phyloP scores from a whole-genome alignment of 805 yeast genomes.

The Dipodascopsis uninucleata region DNA sequence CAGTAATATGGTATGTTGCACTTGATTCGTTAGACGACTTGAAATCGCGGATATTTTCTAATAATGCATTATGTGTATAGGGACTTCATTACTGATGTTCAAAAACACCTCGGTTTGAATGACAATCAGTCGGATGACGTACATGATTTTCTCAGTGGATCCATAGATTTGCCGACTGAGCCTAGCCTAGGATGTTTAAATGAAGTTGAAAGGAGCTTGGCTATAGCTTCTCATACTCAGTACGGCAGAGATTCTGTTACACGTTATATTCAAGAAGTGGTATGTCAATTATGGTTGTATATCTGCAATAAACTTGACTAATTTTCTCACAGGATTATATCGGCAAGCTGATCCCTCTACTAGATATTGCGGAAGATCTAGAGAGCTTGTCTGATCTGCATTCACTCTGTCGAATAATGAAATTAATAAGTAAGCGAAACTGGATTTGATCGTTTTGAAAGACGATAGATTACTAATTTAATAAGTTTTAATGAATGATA shows the following conservation, averaged over 20 bases:
- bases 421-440: slow-evolving; percentile 41
- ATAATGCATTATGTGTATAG: slow-evolving; percentile 50
- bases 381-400: slow-evolving; percentile 57
- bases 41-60: slow-evolving; percentile 52
- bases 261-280: slow-evolving; percentile 49
- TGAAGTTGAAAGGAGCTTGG: slow-evolving; percentile 53
- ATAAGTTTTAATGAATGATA: slow-evolving; percentile 66
- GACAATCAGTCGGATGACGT: slow-evolving; percentile 45
- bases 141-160: slow-evolving; percentile 77
- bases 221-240: slow-evolving; percentile 57
- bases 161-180: slow-evolving; percentile 62
- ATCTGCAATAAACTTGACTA: background rate
- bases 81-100: slow-evolving; percentile 29
- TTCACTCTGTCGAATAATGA: slow-evolving; percentile 66
- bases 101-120: slow-evolving; percentile 22
- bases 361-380: slow-evolving; percentile 53
- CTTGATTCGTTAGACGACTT: background rate
- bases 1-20: slow-evolving; percentile 51
- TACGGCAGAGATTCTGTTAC: slow-evolving; percentile 60
- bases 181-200: slow-evolving; percentile 53
- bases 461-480: background rate
- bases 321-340: slow-evolving; percentile 44
- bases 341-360: slow-evolving; percentile 47
- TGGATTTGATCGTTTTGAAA: background rate
- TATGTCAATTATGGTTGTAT: background rate